Evolutionary conservation across 2,329 filamentous ascomycete genomes (phyloP), one percentile per base, ranked within the genome.

Genomic region (Apiospora sp.): DNA sequence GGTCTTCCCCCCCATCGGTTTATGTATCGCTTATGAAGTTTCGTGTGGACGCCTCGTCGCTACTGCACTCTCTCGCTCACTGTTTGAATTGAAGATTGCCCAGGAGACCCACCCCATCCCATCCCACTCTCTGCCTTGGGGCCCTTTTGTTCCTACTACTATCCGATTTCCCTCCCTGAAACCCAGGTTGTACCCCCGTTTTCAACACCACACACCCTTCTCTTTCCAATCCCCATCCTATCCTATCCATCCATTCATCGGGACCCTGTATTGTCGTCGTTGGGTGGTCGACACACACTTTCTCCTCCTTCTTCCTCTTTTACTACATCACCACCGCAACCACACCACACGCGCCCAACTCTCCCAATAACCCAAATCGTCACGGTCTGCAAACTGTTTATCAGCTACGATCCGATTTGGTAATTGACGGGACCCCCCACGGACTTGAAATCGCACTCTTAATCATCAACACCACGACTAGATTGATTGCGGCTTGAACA

Each of bases 131-230:
- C 58, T 64, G 58, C 58, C 58, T 64, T n/a, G 58, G 58, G 58
- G 34, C 58, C 58, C 41, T 64, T 64, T 64, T 41, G 58, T 24
- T 37, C 58, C 34, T 64, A 64, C 58, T 64, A 64, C 58, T 64
- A 72, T 54, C 54, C 68, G 54, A 67, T 68, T 71, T 67, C 68
- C 71, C 64, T 71, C 67, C 67, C 67, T 71, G 71, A 72, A 71
- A 71, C 71, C 68, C 58, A 41, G 58, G 34, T 34, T 24, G 37
- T n/a, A 46, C 49, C 27, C 71, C 71, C 68, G 46, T 54, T 44
- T 51, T 67, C 58, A 48, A 54, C 71, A 46, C 41, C 41, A 54
- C 68, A 67, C 54, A 68, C 68, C 54, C 34, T 51, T 68, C 34
- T 43, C 48, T 58, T 67, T 19, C 54, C 69, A 46, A 44, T 46